These are phyloP conservation scores for Vitis hybrid DNA, from an alignment of 177 flowering plant species.

Conservation along the genomic window DNA sequence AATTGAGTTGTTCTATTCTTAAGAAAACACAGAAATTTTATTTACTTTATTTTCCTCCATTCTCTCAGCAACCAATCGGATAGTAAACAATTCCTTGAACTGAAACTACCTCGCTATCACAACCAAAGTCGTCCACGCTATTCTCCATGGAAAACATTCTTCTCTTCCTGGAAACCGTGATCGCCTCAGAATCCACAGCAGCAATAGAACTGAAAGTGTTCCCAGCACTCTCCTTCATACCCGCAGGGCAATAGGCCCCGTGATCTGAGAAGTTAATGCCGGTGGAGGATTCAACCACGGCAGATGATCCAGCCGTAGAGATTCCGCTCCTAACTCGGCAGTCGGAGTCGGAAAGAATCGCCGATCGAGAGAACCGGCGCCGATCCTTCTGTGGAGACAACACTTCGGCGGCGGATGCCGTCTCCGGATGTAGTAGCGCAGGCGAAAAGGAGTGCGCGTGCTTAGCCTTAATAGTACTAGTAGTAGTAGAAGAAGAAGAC, in stretches of 20 bases:
- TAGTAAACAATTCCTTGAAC: too few species aligned
- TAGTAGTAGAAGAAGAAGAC: slow-evolving; percentile 14
- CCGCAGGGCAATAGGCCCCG: slow-evolving; percentile 11
- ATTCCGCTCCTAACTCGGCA: slow-evolving; percentile 19
- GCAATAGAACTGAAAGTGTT: slow-evolving; percentile 18
- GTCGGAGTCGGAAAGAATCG: slow-evolving; percentile 3
- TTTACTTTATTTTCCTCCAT: background rate
- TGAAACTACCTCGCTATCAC: slow-evolving; percentile 49
- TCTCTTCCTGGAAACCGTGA: slow-evolving; percentile 22
- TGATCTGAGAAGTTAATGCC: slow-evolving; percentile 23
- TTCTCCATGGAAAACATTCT: slow-evolving; percentile 26
- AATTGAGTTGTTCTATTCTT: too few species aligned
- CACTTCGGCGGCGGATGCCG: background rate
- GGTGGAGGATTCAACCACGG: slow-evolving; percentile 5
- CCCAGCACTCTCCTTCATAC: slow-evolving; percentile 6
- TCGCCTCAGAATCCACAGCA: slow-evolving; percentile 23
- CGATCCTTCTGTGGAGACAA: slow-evolving; percentile 20
- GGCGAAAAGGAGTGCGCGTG: slow-evolving; percentile 6
- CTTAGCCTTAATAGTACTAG: slow-evolving; percentile 9
- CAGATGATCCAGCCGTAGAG: slow-evolving; percentile 17
- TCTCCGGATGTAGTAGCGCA: slow-evolving; percentile 1
- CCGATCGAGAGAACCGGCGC: slow-evolving; percentile 13
- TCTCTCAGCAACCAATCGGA: slow-evolving; percentile 8
- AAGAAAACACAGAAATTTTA: too few species aligned
- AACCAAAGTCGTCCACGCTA: slow-evolving; percentile 39